Percentiles rank a stretch among this genome's conserved stretches.
Conservation (phyloP, 78 protist genomes). For the Dictyostelium citrinum region DNA sequence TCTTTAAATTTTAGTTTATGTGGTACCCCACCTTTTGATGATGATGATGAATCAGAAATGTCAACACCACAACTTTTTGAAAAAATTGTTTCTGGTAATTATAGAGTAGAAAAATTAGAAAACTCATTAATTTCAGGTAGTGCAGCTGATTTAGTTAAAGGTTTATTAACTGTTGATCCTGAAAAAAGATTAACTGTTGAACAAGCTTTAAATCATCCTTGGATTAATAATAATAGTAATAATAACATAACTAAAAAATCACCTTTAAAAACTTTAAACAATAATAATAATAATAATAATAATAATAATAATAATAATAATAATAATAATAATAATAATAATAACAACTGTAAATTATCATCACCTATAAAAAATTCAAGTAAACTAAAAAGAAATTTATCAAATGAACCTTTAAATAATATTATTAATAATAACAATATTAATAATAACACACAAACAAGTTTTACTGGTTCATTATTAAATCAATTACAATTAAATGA, state of each 20-base stretch:
- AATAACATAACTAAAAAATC: background rate
- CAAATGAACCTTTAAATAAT: background rate
- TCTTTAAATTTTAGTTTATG: background rate
- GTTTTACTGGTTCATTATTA: background rate
- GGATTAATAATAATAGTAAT: conserved; percentile 31
- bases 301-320: background rate
- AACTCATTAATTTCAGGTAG: background rate
- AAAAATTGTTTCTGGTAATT: conserved; percentile 20
- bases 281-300: background rate
- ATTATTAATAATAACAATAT: background rate
- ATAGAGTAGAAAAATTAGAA: background rate
- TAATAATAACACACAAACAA: background rate
- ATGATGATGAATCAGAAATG: background rate
- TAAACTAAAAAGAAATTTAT: background rate
- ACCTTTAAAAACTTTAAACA: background rate
- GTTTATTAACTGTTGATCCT: conserved; percentile 89
- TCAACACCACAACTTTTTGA: conserved; percentile 38
- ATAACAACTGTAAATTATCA: background rate
- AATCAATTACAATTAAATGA: background rate
- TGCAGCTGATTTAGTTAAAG: conserved; percentile 78
- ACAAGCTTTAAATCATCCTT: conserved; percentile 91
- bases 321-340: background rate
- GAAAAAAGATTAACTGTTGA: conserved; percentile 79
- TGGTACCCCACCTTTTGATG: conserved; percentile 54
- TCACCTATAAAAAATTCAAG: background rate